Conservation (phyloP, 352 stramenopile genomes). For the Pythium aristosporum region DNA sequence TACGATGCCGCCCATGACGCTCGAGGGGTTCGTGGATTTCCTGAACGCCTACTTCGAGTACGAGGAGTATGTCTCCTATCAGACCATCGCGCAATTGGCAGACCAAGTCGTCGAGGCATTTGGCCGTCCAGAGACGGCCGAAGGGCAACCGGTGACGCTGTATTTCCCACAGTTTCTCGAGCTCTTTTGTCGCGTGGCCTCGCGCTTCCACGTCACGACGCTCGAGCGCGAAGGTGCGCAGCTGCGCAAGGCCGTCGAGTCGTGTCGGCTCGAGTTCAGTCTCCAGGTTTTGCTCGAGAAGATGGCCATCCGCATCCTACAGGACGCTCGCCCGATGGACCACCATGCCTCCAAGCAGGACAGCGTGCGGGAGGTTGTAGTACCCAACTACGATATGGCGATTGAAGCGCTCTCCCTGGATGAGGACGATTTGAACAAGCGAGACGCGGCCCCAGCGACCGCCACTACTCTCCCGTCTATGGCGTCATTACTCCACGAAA, state of each 20-base stretch:
- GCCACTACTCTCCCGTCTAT: background rate
- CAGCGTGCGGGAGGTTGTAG: constrained; percentile 3
- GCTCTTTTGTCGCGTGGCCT: constrained; percentile 58
- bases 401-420: constrained; percentile 18
- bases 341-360: background rate
- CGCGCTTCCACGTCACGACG: constrained; percentile 45
- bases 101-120: constrained; percentile 6
- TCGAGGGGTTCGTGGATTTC: constrained; percentile 77
- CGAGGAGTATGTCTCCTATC: constrained; percentile 64
- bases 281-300: constrained; percentile 56
- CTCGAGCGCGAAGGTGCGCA: constrained; percentile 49
- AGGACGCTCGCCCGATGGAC: background rate
- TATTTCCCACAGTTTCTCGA: constrained; percentile 68
- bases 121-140: background rate
- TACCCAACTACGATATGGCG: constrained; percentile 4
- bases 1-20: constrained; percentile 40
- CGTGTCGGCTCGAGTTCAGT: constrained; percentile 63
- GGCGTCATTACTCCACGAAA: constrained; percentile 4
- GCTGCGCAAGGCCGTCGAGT: constrained; percentile 51
- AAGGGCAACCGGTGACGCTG: constrained; percentile 22
- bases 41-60: constrained; percentile 80
- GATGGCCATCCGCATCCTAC: constrained; percentile 40
- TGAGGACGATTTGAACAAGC: background rate
- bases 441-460: background rate
- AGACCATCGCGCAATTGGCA: constrained; percentile 31